Conservation (phyloP, 805 yeast genomes). For the Kodamaea leandrae region DNA sequence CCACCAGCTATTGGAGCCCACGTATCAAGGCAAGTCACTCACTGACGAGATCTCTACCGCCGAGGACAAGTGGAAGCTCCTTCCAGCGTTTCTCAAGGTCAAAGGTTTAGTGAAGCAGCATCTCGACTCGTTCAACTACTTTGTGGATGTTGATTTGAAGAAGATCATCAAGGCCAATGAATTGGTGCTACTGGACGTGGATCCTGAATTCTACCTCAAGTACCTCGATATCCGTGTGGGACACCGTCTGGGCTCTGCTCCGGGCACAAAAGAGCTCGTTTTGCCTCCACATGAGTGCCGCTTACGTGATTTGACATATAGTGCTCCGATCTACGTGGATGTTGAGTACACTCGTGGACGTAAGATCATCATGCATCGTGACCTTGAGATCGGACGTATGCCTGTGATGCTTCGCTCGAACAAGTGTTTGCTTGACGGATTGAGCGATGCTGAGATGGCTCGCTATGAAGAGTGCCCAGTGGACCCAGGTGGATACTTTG, state of each 20-base stretch:
- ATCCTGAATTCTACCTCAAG: slow-evolving; percentile 92
- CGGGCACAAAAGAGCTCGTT: slow-evolving; percentile 55
- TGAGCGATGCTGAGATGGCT: slow-evolving; percentile 83
- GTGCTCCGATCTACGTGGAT: slow-evolving; percentile 94
- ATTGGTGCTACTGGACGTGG: slow-evolving; percentile 86
- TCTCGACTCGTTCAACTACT: slow-evolving; percentile 95
- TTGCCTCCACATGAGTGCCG: slow-evolving; percentile 94
- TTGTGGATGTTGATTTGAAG: slow-evolving; percentile 88
- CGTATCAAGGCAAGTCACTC: slow-evolving; percentile 79
- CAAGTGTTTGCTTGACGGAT: slow-evolving; percentile 82
- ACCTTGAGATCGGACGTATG: slow-evolving; percentile 95
- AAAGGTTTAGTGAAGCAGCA: slow-evolving; percentile 97
- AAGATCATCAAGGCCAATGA: slow-evolving; percentile 92
- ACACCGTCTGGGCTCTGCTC: slow-evolving; percentile 55
- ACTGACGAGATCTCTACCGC: slow-evolving; percentile 89
- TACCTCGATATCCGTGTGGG: slow-evolving; percentile 94
- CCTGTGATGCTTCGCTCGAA: slow-evolving; percentile 97
- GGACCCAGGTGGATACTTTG: slow-evolving; percentile 98
- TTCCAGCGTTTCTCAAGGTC: slow-evolving; percentile 94
- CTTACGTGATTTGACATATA: slow-evolving; percentile 86
- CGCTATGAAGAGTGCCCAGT: slow-evolving; percentile 87
- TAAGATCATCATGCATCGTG: slow-evolving; percentile 84
- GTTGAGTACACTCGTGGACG: slow-evolving; percentile 96
- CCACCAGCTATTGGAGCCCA: slow-evolving; percentile 73
- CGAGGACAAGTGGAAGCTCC: slow-evolving; percentile 93